Evolutionary conservation across 2,329 filamentous ascomycete genomes (phyloP).

Genomic region (Microdochium paspali): DNA sequence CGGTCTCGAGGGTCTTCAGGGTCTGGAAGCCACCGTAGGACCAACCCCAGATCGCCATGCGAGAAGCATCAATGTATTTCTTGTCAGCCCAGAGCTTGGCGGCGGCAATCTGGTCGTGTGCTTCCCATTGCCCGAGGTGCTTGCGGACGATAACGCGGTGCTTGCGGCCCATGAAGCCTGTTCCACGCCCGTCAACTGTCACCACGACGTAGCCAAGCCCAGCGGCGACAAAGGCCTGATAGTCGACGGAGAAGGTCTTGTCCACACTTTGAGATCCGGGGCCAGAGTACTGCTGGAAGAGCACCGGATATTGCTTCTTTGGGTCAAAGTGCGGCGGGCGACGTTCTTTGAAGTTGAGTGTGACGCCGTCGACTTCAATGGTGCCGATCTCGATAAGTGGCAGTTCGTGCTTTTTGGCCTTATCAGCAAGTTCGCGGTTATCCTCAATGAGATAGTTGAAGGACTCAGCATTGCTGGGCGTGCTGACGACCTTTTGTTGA

Average conservation of each 20-base stretch:
- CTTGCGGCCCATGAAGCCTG: conserved; percentile 79
- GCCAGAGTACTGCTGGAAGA: conserved; percentile 92
- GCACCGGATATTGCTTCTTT: conserved; percentile 79
- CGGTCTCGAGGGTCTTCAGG: conserved; percentile 86
- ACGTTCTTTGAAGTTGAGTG: conserved; percentile 67
- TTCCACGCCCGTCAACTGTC: conserved; percentile 88
- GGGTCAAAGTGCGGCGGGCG: conserved; percentile 82
- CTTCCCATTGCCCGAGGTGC: conserved; percentile 76
- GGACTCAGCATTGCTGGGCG: conserved; percentile 54
- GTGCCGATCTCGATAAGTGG: conserved; percentile 77
- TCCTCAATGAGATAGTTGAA: conserved; percentile 70
- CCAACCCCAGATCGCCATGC: conserved; percentile 97
- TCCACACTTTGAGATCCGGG: conserved; percentile 85
- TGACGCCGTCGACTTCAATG: conserved; percentile 72
- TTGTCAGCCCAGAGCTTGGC: conserved; percentile 77
- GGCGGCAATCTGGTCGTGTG: conserved; percentile 82
- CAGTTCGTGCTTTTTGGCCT: conserved; percentile 68
- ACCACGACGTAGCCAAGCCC: conserved; percentile 86
- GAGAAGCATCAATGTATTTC: conserved; percentile 70
- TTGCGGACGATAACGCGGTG: conserved; percentile 74
- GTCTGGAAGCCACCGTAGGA: conserved; percentile 94
- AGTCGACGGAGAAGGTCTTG: conserved; percentile 76
- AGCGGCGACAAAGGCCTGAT: conserved; percentile 81
- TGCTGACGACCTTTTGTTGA: conserved; percentile 84
- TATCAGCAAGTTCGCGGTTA: conserved; percentile 60